Evolutionary conservation across 768 basidiomycete species (phyloP), one percentile per base, ranked within the genome.

Genomic region (Rhodotorula paludigena): DNA sequence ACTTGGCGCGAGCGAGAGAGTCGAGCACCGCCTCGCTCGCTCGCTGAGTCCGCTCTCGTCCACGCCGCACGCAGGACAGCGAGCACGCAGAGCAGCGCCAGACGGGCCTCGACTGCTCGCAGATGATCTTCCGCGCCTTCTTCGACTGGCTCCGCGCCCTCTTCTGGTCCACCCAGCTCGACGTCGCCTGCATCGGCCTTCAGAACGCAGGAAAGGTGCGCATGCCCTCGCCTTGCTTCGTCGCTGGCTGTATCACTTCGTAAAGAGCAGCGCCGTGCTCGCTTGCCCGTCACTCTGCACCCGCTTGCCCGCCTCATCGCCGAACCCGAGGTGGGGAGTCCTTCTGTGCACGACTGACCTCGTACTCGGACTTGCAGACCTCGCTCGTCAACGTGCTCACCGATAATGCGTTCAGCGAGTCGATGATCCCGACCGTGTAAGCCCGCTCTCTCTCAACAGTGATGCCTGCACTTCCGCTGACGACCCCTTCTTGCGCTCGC

Each of bases 361-460:
- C 3, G 30, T 5, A 6, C 12, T n/a, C n/a, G n/a, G n/a, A n/a
- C n/a, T n/a, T n/a, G 39, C 61, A 71, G 69, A 67, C 71, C n/a
- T 58, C 55, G 25, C 53, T 72, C 25, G 66, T 72, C 35, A 68
- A 67, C 30, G 66, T 72, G 20, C 52, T 72, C 15, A 60, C 66
- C 12, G 32, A 62, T 21, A 66, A 66, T 25, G 63, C 64, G 33
- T 72, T 72, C 36, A 72, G 59, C 42, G 60, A 64, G 52, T 51
- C 39, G 5, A 72, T 72, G 71, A 68, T 72, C n/a, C 71, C 71
- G 14, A 72, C 71, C 5, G 66, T 72, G 70, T 71, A 12, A 16
- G 54, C n/a, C 36, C 9, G 20, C n/a, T 18, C 21, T 21, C 44
- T 39, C 14, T 39, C n/a, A 7, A 32, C 33, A 9, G 7, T 3